Conservation (phyloP, 495 filamentous ascomycete species). For the Cercophora sp. region DNA sequence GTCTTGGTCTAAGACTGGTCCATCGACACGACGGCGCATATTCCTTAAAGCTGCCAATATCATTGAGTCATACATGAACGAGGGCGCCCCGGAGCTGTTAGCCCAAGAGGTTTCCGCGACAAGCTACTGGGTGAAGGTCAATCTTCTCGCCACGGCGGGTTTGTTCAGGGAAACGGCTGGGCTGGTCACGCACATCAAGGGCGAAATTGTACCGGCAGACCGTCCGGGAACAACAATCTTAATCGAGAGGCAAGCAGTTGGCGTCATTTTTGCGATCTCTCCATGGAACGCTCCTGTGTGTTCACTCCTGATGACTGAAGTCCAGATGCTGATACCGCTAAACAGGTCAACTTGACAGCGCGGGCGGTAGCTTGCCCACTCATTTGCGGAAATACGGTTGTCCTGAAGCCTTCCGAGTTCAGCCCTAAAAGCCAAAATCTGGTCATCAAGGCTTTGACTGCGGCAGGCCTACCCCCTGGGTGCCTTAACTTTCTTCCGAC, state of each 20-base stretch:
- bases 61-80: constrained; percentile 53
- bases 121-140: constrained; percentile 41
- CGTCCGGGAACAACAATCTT: constrained; percentile 28
- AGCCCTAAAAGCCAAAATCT: constrained; percentile 67
- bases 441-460: constrained; percentile 57
- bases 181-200: constrained; percentile 38
- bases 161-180: constrained; percentile 63
- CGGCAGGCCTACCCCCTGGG: constrained; percentile 58
- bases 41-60: constrained; percentile 65
- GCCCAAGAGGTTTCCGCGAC: constrained; percentile 40
- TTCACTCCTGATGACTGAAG: background rate
- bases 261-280: constrained; percentile 34
- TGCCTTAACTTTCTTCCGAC: constrained; percentile 48
- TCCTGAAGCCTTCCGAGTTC: constrained; percentile 73
- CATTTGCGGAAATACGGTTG: constrained; percentile 71
- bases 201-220: constrained; percentile 32
- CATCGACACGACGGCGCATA: constrained; percentile 57
- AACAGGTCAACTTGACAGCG: constrained; percentile 54
- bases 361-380: constrained; percentile 62
- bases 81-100: constrained; percentile 55
- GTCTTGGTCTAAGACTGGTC: constrained; percentile 57
- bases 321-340: background rate
- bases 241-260: constrained; percentile 26
- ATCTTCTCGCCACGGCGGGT: constrained; percentile 47
- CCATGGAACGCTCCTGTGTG: constrained; percentile 36